Evolutionary conservation across 371 early-diverging fungal genomes (phyloP), one percentile per base, ranked within the genome.

Genomic region (Circinella umbellata): DNA sequence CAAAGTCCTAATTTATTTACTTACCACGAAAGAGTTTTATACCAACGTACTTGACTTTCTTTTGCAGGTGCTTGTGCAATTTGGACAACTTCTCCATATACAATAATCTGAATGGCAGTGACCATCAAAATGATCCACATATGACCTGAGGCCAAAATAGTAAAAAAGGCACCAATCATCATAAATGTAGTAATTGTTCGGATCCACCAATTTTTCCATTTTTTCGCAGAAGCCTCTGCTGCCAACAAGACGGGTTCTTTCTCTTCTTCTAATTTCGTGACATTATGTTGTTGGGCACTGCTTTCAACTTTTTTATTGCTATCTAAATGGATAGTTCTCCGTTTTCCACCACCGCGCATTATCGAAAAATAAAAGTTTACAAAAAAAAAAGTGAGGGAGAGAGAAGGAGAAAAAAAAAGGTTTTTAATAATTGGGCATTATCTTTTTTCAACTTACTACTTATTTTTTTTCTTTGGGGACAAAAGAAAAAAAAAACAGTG

Each of bases 11-110:
- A 51, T 15, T 15, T 8, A n/a, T 51, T 13, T 13, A 14, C 49
- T 64, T 48, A 70, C 95, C 96, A 96, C 74, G 96, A 94, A 86
- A 97, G 86, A 15, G 95, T 89, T 57, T 97, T 88, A 76, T 93
- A 91, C 97, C 95, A 98, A 13, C 95, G 95, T 72, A 98, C 76
- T 67, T 92, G 92, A 47, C 90, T 88, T 68, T 94, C 91, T 74
- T 91, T 92, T 64, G 93, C 93, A 15, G 96, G 94, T 37, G 90
- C 89, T 66, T 90, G 85, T n/a, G 95, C 94, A 49, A 98, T 89
- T 18, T 89, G 88, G 69, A 98, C 95, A 15, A 98, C 95, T 76
- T 98, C 99, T 67, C 88, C 90, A 82, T 91, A 96, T 37, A 94
- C 91, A 47, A 89, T 70, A n/a, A 68, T 72, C 36, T 72, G 72